Evolutionary conservation across 169 alveolate genomes (phyloP).

Genomic region (Besnoitia besnoiti): DNA sequence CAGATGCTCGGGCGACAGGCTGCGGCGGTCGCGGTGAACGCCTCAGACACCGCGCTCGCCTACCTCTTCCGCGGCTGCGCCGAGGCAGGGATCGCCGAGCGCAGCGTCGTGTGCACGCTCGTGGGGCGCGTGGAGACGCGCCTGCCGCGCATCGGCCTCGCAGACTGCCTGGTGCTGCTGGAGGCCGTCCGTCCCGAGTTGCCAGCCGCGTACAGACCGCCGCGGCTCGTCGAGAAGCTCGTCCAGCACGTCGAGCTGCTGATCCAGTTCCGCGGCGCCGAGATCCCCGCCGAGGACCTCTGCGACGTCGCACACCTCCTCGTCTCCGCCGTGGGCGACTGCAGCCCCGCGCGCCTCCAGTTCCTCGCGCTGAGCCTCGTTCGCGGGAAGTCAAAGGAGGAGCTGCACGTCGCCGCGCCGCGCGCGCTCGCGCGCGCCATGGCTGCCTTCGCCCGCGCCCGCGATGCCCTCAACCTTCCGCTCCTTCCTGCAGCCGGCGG

Average conservation of each 20-base stretch:
- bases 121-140: slow-evolving; percentile 5
- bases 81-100: slow-evolving; percentile 1
- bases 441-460: not conserved
- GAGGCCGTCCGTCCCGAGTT: not conserved
- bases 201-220: not conserved
- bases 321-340: not conserved
- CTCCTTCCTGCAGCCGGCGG: not conserved
- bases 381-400: not conserved
- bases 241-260: not conserved
- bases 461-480: not conserved
- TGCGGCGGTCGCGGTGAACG: not conserved
- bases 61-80: slow-evolving; percentile 31
- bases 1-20: not conserved
- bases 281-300: not conserved
- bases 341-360: not conserved
- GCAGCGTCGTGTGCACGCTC: slow-evolving; percentile 12
- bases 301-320: not conserved
- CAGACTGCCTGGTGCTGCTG: slow-evolving; percentile 1
- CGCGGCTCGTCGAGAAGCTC: not conserved
- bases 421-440: not conserved
- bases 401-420: not conserved
- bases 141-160: not conserved
- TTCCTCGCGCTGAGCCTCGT: not conserved
- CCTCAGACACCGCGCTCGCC: slow-evolving; percentile 15
- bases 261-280: not conserved